Percentiles rank a stretch among this genome's conserved stretches.
Conservation (phyloP, 805 yeast species). For the Nakazawaea anatomiae region DNA sequence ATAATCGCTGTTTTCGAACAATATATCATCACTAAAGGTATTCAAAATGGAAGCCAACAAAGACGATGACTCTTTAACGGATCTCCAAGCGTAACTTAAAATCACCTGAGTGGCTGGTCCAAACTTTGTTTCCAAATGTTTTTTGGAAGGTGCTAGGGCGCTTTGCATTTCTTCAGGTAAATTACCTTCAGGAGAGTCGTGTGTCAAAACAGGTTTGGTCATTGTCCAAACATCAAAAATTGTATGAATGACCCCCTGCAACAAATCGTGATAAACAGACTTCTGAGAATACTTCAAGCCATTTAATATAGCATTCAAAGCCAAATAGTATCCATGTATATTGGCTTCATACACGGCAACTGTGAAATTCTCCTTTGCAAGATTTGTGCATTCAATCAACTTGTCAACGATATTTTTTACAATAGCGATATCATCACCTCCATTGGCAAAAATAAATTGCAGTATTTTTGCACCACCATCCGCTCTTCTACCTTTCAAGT, state of each 20-base stretch:
- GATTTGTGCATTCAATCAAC: slow-evolving; percentile 26
- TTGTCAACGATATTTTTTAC: slow-evolving; percentile 22
- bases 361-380: slow-evolving; percentile 29
- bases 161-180: slow-evolving; percentile 40
- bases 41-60: slow-evolving; percentile 43
- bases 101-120: slow-evolving; percentile 39
- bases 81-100: slow-evolving; percentile 74
- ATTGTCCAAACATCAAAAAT: slow-evolving; percentile 35
- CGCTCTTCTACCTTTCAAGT: slow-evolving; percentile 54
- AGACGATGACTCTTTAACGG: slow-evolving; percentile 67
- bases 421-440: slow-evolving; percentile 12
- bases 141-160: slow-evolving; percentile 25
- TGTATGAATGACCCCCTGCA: background rate
- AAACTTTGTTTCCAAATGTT: slow-evolving; percentile 22
- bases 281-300: slow-evolving; percentile 7
- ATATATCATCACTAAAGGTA: slow-evolving; percentile 17
- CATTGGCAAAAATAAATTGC: slow-evolving; percentile 38
- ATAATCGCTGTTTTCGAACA: slow-evolving; percentile 16
- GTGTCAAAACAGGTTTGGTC: slow-evolving; percentile 45
- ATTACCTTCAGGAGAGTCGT: slow-evolving; percentile 69
- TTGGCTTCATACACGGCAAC: slow-evolving; percentile 42
- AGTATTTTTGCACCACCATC: slow-evolving; percentile 76
- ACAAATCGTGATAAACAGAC: background rate
- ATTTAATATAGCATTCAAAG: slow-evolving; percentile 43
- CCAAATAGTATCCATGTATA: slow-evolving; percentile 66